Conservation (phyloP, 495 filamentous ascomycete species). For the Penicillium flavigenum region DNA sequence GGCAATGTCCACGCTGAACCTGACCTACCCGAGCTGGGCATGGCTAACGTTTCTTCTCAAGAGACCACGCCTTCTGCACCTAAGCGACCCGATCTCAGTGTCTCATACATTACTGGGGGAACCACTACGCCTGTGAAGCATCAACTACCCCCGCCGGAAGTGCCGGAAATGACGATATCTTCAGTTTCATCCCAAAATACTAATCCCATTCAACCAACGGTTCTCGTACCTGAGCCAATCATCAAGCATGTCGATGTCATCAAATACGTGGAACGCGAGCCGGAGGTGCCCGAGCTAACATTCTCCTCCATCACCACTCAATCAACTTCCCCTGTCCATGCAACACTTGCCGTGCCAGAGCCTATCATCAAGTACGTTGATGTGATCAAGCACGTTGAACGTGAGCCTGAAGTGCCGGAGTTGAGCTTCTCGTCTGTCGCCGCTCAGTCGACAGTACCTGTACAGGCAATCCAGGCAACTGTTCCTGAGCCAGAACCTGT, state of each 20-base stretch:
- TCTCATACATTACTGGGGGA: constrained; percentile 33
- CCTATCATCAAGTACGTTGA: constrained; percentile 15
- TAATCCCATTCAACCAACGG: constrained; percentile 2
- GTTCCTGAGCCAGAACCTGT: constrained; percentile 17
- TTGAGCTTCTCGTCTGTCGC: constrained; percentile 11
- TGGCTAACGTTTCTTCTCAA: constrained; percentile 39
- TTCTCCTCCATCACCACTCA: constrained; percentile 36
- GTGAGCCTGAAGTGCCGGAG: constrained; percentile 4
- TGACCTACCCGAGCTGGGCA: constrained; percentile 28
- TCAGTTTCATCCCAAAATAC: constrained; percentile 14
- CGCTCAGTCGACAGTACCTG: constrained; percentile 3
- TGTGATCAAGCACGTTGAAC: constrained; percentile 10
- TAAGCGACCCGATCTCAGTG: constrained; percentile 30
- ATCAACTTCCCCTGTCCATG: constrained; percentile 32
- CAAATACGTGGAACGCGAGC: constrained; percentile 15
- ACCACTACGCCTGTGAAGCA: constrained; percentile 35
- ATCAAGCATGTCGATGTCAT: constrained; percentile 14
- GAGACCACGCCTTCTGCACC: constrained; percentile 40
- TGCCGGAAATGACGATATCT: constrained; percentile 24
- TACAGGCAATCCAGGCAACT: constrained; percentile 9
- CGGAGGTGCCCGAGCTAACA: constrained; percentile 24
- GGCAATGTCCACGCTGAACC: constrained; percentile 22
- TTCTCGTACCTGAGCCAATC: constrained; percentile 8
- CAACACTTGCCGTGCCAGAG: constrained; percentile 23
- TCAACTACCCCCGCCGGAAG: constrained; percentile 20